Evolutionary conservation across 1,284 basidiomycete species (phyloP), one percentile per base, ranked within the genome.

Genomic region (Xanthoconium separans): DNA sequence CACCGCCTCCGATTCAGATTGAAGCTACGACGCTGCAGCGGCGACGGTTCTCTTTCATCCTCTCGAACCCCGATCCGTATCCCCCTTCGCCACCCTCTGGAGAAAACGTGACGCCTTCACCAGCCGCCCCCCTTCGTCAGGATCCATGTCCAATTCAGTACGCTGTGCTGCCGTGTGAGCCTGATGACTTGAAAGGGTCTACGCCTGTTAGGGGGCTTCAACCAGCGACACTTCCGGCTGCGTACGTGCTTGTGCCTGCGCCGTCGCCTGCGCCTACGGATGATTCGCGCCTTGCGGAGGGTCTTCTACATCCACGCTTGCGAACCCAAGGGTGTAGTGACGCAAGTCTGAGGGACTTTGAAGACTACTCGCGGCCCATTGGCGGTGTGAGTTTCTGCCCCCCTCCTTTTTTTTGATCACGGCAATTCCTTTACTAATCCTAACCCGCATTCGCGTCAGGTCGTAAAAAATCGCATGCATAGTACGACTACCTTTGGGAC

Each of bases 351-450:
- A 60, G 69, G 51, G 75, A 77, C 56, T 74, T 77, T 48, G 69
- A 75, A 57, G 75, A 77, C 49, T 77, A 77, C 51, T 75, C 75
- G 10, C 65, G 75, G 47, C 75, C 76, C 2, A 77, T 77, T 24
- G 71, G 69, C 34, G 75, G 71, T 40, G 76, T 77, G 16, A 66
- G 76, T 51, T 30, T 27, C 27, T 7, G n/a, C n/a, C 7, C 27
- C 6, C 7, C 7, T 1, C 3, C 16, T 39, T 39, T 45, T 15
- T 50, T 8, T 7, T 0, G 1, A 15, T 18, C 48, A 29, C 41
- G 31, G 29, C n/a, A 4, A 2, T 6, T n/a, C 18, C 1, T 12
- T 44, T 37, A 9, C 56, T 55, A 12, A 56, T 31, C 6, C 34
- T 34, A 11, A 24, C 3, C 7, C 27, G 30, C 22, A 7, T 43